Evolutionary conservation across 1,139 yeast genomes (phyloP), one percentile per base, ranked within the genome.

Genomic region (Magnusiomyces suaveolens): DNA sequence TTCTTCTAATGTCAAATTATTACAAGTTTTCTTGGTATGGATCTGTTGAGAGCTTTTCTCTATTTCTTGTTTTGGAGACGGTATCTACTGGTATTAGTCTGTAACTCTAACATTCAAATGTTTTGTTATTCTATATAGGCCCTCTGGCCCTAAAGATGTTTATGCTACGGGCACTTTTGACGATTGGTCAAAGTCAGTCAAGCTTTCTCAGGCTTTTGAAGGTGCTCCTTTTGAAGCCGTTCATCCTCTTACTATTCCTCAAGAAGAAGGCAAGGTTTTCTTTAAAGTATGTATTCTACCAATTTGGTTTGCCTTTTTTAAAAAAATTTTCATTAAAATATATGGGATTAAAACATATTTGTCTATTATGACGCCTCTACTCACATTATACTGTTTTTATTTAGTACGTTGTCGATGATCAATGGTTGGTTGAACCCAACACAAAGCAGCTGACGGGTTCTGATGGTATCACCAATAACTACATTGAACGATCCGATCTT

Each of bases 101-200:
- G n/a, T n/a, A n/a, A n/a, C n/a, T n/a, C n/a, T n/a, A n/a, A 29
- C 36, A 29, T 8, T 29, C 36, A 29, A 29, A 8, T 12, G 36
- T 24, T 20, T 24, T 43, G 8, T 43, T 24, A 16, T 6, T 18
- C 24, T 23, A 14, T 18, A 3, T 23, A 56, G 58, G 58, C 58
- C 58, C 10, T 26, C 53, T 21, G 58, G 58, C 20, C 58, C 58
- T 23, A 18, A 43, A 16, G 33, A 52, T 8, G 58, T 56, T 33
- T 51, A 47, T 21, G 58, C 52, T 10, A 56, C 58, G 21, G 58
- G 58, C 14, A 53, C 58, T 20, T 56, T 56, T 46, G 58, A 56
- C 44, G 39, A 56, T 48, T 56, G 58, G 58, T 44, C 58, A 20
- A 54, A 56, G 46, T 53, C 58, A 1, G 48, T 56, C 8, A 36